Conservation (phyloP, 345 rosid species). For the Iberis pinnata region DNA sequence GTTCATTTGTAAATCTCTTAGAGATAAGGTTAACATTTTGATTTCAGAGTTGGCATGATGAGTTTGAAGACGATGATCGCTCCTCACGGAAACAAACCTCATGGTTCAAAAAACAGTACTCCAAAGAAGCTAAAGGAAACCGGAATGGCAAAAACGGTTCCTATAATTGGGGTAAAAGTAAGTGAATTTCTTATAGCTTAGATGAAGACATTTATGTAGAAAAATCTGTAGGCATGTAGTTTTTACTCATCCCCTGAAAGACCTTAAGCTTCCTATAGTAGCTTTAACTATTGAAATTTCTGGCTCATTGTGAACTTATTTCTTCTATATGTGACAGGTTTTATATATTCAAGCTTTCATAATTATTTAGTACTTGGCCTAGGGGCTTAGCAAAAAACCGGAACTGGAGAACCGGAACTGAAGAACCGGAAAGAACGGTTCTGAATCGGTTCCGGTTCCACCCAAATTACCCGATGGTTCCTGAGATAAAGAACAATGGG, state of each 20-base stretch:
- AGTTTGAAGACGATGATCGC: conserved; percentile 32
- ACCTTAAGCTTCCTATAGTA: too few species aligned
- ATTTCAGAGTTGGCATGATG: conserved; percentile 50
- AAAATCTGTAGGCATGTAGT: conserved; percentile 1
- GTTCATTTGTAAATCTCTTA: not conserved
- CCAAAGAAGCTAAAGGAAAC: conserved; percentile 38
- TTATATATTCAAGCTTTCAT: too few species aligned
- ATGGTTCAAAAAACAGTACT: conserved; percentile 51
- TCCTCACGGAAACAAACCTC: conserved; percentile 41
- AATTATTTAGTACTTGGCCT: too few species aligned
- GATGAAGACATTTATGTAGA: not conserved
- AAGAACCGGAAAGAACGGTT: too few species aligned
- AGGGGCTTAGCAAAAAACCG: too few species aligned
- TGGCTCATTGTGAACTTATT: too few species aligned
- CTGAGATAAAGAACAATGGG: too few species aligned
- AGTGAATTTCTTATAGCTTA: conserved; percentile 22
- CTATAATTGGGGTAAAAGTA: conserved; percentile 44
- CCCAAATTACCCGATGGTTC: too few species aligned
- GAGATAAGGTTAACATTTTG: conserved; percentile 1
- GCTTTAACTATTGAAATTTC: too few species aligned
- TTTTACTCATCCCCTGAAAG: not conserved
- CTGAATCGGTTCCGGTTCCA: too few species aligned
- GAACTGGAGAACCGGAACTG: too few species aligned
- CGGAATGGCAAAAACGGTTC: conserved; percentile 35
- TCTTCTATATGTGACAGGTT: too few species aligned